Percentiles rank a stretch among this genome's conserved stretches.
Conservation (phyloP, 148 eudicot genomes). For the Vaccinium vitisidaea region DNA sequence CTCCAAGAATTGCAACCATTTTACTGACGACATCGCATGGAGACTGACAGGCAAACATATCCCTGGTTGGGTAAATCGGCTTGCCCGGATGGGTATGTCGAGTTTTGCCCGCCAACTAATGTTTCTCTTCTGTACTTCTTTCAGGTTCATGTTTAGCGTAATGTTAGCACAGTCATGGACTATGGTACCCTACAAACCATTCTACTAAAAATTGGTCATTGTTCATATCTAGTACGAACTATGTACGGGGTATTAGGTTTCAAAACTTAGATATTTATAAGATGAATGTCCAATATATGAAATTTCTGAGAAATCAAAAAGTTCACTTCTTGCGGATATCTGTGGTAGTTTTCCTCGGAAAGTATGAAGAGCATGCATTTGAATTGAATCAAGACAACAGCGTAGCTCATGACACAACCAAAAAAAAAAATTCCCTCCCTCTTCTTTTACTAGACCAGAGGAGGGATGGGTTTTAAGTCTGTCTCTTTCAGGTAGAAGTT, state of each 20-base stretch:
- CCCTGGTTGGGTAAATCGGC: slow-evolving; percentile 86
- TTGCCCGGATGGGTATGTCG: slow-evolving; percentile 60
- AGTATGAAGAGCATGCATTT: background rate
- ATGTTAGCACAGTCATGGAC: background rate
- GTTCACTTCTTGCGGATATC: background rate
- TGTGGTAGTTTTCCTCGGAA: background rate
- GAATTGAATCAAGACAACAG: background rate
- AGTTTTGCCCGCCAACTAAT: background rate
- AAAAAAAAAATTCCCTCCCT: too few relatives aligned
- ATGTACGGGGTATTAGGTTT: background rate
- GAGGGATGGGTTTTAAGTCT: background rate
- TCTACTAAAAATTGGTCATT: background rate
- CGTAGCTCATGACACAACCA: background rate
- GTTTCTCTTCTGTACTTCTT: background rate
- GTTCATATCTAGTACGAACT: background rate
- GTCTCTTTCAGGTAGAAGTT: background rate
- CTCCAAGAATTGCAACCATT: slow-evolving; percentile 80
- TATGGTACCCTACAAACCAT: background rate
- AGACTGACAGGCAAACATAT: slow-evolving; percentile 63
- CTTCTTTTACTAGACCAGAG: background rate
- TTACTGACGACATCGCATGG: slow-evolving; percentile 57
- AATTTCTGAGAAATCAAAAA: background rate
- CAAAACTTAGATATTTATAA: background rate
- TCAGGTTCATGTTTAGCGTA: background rate
- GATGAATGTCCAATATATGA: background rate